Conservation (phyloP, 441 rosid genomes). For the Metrosideros polymorpha region DNA sequence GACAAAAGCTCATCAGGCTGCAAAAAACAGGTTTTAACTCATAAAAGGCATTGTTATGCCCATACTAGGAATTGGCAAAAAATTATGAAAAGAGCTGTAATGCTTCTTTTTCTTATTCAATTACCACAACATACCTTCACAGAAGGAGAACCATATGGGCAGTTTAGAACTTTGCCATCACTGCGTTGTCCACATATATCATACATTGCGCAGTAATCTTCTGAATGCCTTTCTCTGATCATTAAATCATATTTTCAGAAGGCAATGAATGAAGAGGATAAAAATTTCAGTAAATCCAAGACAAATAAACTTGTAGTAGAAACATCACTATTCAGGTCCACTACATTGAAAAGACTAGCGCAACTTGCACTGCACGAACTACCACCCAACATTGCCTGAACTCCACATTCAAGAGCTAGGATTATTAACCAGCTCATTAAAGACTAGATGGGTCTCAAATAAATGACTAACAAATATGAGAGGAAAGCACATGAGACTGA, state of each 20-base stretch:
- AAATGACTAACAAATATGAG: background rate
- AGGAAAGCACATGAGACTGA: background rate
- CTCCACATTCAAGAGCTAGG: background rate
- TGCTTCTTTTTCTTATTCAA: background rate
- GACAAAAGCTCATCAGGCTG: slow-evolving; percentile 67
- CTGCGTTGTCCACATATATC: slow-evolving; percentile 64
- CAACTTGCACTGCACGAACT: background rate
- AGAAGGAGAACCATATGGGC: slow-evolving; percentile 53
- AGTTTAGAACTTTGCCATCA: slow-evolving; percentile 65
- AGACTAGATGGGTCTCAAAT: background rate
- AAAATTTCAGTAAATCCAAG: background rate
- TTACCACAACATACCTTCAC: slow-evolving; percentile 23
- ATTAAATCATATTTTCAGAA: background rate
- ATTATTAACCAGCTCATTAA: background rate
- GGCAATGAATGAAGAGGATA: background rate
- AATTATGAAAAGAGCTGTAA: background rate
- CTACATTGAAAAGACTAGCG: background rate
- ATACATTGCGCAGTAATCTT: slow-evolving; percentile 64
- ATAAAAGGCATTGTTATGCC: background rate
- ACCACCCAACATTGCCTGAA: background rate
- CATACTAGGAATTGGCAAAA: background rate
- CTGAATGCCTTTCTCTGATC: slow-evolving; percentile 36
- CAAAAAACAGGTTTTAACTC: slow-evolving; percentile 1
- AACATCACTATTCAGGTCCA: background rate
- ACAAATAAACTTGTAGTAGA: background rate